Evolutionary conservation across 176 grass and related monocot species (phyloP), one percentile per base, ranked within the genome.

Genomic region (Dactylis glomerata): DNA sequence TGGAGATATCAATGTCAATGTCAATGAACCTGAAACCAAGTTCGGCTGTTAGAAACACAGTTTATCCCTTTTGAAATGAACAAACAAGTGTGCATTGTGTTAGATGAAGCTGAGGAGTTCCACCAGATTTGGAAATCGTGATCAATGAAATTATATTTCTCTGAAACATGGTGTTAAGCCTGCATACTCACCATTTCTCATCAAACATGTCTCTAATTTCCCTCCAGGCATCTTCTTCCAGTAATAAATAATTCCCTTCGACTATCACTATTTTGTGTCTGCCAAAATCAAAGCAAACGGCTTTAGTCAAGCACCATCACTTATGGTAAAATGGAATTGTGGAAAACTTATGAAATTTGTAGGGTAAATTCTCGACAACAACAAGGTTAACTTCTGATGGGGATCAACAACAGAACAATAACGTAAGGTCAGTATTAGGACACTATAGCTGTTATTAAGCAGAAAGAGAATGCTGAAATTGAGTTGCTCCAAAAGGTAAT

Each of bases 231-330:
- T 79, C 87, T 74, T 97, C 89, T 83, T 97, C 89, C 83, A 95
- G 75, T 63, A 98, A 88, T 83, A 92, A 86, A 81, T 98, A 98
- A 86, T 95, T 98, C 10, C 92, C 95, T 81, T 98, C 91, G 11
- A 95, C 83, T 63, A 95, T 95, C 65, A 98, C 91, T 88, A 98
- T 68, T 89, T 88, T 98, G 68, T 98, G 91, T 62, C 95, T 98
- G 75, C 3, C 46, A 87, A 90, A 58, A 78, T 59, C 54, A 77
- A 13, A 36, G n/a, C 31, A 62, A 81, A 24, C 16, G 59, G 32
- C 38, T 27, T 28, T 0, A 56, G 46, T 47, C 63, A 55, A 69
- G 32, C 8, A 69, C 46, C 36, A 51, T 23, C 20, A 76, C 27
- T 56, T 64, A 63, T 10, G 23, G 23, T 51, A 52, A 78, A 62